phyloP scores from a whole-genome alignment of 139 green algal species.

The Tetradesmus obliquus region DNA sequence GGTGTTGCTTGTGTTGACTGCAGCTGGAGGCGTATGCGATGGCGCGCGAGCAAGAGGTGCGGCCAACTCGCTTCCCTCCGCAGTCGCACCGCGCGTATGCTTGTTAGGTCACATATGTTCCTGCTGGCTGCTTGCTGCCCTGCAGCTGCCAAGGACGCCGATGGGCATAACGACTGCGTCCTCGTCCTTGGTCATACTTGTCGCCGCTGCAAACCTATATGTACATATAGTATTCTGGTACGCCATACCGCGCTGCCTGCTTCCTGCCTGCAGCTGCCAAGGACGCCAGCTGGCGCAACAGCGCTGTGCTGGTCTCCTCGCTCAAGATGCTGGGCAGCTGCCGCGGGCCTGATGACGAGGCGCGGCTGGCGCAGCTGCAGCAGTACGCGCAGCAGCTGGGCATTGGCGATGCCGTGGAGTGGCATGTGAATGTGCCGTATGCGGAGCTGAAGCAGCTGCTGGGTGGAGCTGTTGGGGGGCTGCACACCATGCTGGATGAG shows the following conservation, averaged over 20 bases:
- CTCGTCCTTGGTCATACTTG: too few species aligned
- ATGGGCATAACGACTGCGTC: too few species aligned
- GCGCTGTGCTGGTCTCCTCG: slow-evolving; percentile 64
- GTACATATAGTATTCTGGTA: not conserved
- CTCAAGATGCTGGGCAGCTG: slow-evolving; percentile 85
- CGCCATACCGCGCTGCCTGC: not conserved
- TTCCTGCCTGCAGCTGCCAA: slow-evolving; percentile 23
- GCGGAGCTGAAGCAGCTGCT: slow-evolving; percentile 81
- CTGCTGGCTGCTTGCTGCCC: too few species aligned
- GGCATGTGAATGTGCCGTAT: slow-evolving; percentile 79
- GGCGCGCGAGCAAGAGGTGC: slow-evolving; percentile 35
- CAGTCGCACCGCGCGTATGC: too few species aligned
- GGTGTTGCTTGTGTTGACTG: not conserved
- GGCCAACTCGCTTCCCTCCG: not conserved
- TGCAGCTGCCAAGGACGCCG: too few species aligned
- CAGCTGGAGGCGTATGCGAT: slow-evolving; percentile 36
- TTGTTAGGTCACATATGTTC: too few species aligned
- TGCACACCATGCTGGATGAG: slow-evolving; percentile 98
- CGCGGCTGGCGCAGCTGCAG: slow-evolving; percentile 69
- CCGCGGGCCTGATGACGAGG: slow-evolving; percentile 69
- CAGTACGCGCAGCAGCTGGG: slow-evolving; percentile 57
- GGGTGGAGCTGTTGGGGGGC: slow-evolving; percentile 83
- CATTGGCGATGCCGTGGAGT: slow-evolving; percentile 16
- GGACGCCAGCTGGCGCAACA: slow-evolving; percentile 40
- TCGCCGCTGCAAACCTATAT: not conserved